phyloP scores from a whole-genome alignment of 2,329 filamentous ascomycete genomes.

The Microthyrium microscopicum region DNA sequence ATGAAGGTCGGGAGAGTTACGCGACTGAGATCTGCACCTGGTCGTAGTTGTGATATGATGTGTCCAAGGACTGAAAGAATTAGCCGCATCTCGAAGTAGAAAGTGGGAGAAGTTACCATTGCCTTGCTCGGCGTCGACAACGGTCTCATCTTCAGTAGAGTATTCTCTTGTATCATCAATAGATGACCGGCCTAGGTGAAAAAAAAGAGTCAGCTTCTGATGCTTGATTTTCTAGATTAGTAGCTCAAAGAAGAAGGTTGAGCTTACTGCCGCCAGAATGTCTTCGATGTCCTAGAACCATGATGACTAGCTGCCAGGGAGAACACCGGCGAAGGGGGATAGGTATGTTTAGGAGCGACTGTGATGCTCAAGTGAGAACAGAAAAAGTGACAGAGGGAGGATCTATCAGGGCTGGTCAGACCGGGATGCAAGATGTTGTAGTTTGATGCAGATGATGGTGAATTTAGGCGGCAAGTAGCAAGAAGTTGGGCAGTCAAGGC shows the following conservation, averaged over 20 bases:
- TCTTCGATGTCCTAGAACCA: slow-evolving; percentile 33
- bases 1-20: slow-evolving; percentile 96
- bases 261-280: slow-evolving; percentile 27
- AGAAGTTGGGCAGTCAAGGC: too few relatives aligned
- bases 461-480: too few relatives aligned
- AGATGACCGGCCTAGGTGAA: slow-evolving; percentile 14
- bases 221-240: neutral
- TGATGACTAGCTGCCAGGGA: too few relatives aligned
- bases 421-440: too few relatives aligned
- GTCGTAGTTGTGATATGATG: slow-evolving; percentile 92
- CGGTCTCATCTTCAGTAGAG: slow-evolving; percentile 48
- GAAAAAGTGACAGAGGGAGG: too few relatives aligned
- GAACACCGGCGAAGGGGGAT: too few relatives aligned
- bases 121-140: slow-evolving; percentile 83
- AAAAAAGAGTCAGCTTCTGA: neutral
- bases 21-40: slow-evolving; percentile 84
- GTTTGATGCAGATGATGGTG: too few relatives aligned
- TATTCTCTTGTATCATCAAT: slow-evolving; percentile 24
- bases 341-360: too few relatives aligned
- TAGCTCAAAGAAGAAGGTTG: slow-evolving; percentile 4
- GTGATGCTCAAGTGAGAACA: too few relatives aligned
- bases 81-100: neutral
- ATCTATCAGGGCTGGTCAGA: too few relatives aligned
- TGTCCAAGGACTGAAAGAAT: slow-evolving; percentile 61
- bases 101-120: slow-evolving; percentile 47